Conservation (phyloP, 805 yeast genomes). For the Saitoella complicata region DNA sequence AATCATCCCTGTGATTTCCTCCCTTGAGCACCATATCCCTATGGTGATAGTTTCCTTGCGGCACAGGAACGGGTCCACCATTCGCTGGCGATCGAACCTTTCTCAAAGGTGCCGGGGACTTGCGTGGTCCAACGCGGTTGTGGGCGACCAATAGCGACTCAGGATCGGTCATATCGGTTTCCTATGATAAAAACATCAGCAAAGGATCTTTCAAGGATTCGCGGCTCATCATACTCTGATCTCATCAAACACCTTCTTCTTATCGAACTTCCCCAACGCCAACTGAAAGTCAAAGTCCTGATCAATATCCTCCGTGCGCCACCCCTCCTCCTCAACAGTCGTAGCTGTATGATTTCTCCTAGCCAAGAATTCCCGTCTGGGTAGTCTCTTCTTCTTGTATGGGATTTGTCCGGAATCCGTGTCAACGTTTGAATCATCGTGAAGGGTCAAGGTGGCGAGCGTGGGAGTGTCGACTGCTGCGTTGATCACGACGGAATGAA, state of each 20-base stretch:
- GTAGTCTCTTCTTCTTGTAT: too few relatives aligned
- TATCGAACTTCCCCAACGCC: slow-evolving; percentile 68
- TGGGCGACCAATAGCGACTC: slow-evolving; percentile 56
- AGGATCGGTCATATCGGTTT: slow-evolving; percentile 44
- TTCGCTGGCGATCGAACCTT: slow-evolving; percentile 10
- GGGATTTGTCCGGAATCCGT: too few relatives aligned
- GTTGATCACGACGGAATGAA: too few relatives aligned
- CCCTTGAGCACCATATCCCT: not conserved
- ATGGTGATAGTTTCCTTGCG: not conserved
- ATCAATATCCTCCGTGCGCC: slow-evolving; percentile 12
- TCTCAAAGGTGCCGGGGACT: slow-evolving; percentile 5
- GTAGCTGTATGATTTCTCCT: too few relatives aligned
- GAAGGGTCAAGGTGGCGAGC: too few relatives aligned
- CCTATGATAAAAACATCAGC: too few relatives aligned
- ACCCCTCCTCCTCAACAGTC: too few relatives aligned
- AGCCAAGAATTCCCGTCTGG: too few relatives aligned
- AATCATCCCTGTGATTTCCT: not conserved
- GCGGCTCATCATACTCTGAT: slow-evolving; percentile 25
- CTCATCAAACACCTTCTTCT: slow-evolving; percentile 61
- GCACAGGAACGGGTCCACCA: slow-evolving; percentile 3
- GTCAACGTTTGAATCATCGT: too few relatives aligned
- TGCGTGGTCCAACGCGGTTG: slow-evolving; percentile 29
- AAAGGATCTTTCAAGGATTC: slow-evolving; percentile 5
- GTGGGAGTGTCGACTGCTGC: too few relatives aligned
- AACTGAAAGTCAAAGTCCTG: slow-evolving; percentile 78